Conservation (phyloP, 2,329 filamentous ascomycete genomes). For the Lasiodiplodia hormozganensis region DNA sequence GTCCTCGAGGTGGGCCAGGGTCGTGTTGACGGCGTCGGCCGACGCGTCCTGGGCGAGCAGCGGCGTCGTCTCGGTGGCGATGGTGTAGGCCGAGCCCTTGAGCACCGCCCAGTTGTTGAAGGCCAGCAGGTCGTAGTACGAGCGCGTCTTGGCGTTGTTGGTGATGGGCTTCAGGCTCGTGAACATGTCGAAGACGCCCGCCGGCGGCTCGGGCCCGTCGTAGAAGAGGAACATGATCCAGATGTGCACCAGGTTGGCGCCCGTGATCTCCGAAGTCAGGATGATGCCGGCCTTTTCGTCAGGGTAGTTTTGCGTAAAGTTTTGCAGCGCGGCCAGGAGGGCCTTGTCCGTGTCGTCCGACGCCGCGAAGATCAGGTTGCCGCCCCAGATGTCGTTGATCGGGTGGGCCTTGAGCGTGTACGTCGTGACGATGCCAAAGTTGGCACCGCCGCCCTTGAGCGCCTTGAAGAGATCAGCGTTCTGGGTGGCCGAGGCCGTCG, state of each 20-base stretch:
- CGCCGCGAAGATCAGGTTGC: slow-evolving; percentile 52
- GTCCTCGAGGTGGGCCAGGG: slow-evolving; percentile 1
- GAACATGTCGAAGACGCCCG: slow-evolving; percentile 64
- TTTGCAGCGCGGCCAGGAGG: slow-evolving; percentile 57
- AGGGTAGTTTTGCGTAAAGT: slow-evolving; percentile 64
- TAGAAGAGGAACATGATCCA: slow-evolving; percentile 71
- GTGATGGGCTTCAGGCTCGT: slow-evolving; percentile 52
- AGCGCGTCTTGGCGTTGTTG: slow-evolving; percentile 57
- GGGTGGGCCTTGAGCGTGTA: slow-evolving; percentile 37
- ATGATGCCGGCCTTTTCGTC: slow-evolving; percentile 69
- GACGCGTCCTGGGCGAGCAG: slow-evolving; percentile 31
- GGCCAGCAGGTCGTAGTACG: slow-evolving; percentile 56
- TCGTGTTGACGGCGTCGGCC: slow-evolving; percentile 33
- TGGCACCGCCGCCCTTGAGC: slow-evolving; percentile 53
- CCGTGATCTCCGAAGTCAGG: slow-evolving; percentile 59
- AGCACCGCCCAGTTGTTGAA: slow-evolving; percentile 53
- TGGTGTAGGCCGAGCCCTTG: slow-evolving; percentile 43
- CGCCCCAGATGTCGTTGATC: slow-evolving; percentile 52
- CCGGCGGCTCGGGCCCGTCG: slow-evolving; percentile 63
- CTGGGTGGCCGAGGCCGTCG: slow-evolving; percentile 48
- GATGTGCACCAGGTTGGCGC: slow-evolving; percentile 55
- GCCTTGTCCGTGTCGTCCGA: slow-evolving; percentile 44
- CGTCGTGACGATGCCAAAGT: slow-evolving; percentile 53
- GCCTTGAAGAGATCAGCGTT: slow-evolving; percentile 51
- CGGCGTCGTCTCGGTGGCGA: slow-evolving; percentile 44